phyloP scores from a whole-genome alignment of 345 rosid genomes.

The Moricandia arvensis region DNA sequence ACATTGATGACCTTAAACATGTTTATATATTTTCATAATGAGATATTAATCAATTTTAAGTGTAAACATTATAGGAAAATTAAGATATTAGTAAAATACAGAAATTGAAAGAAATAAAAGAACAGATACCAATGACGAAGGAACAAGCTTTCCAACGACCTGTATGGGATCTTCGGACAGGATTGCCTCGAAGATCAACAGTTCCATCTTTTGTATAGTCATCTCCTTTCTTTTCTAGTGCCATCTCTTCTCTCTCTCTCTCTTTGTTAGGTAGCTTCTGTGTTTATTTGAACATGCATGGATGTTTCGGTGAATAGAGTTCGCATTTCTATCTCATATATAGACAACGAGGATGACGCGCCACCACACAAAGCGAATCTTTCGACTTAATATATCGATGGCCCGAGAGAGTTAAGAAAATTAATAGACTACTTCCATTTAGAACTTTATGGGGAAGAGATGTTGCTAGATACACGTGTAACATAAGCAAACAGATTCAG shows the following conservation, averaged over 20 bases:
- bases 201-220: slow-evolving; percentile 92
- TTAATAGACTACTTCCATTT: background rate
- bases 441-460: no score
- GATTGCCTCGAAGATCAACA: slow-evolving; percentile 60
- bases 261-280: background rate
- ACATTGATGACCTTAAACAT: background rate
- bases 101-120: background rate
- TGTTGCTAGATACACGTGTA: background rate
- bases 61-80: background rate
- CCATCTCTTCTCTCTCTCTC: slow-evolving; percentile 4
- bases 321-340: background rate
- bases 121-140: slow-evolving; percentile 69
- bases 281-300: background rate
- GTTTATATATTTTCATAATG: background rate
- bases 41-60: background rate
- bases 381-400: background rate
- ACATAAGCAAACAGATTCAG: background rate
- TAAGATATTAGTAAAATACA: background rate
- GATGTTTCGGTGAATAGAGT: slow-evolving; percentile 6
- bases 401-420: background rate
- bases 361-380: slow-evolving; percentile 11
- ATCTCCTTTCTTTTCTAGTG: slow-evolving; percentile 45
- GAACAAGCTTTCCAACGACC: slow-evolving; percentile 93
- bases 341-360: background rate
- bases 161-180: slow-evolving; percentile 50